phyloP scores from a whole-genome alignment of 768 basidiomycete genomes.

The Rhizopogon roseolus region DNA sequence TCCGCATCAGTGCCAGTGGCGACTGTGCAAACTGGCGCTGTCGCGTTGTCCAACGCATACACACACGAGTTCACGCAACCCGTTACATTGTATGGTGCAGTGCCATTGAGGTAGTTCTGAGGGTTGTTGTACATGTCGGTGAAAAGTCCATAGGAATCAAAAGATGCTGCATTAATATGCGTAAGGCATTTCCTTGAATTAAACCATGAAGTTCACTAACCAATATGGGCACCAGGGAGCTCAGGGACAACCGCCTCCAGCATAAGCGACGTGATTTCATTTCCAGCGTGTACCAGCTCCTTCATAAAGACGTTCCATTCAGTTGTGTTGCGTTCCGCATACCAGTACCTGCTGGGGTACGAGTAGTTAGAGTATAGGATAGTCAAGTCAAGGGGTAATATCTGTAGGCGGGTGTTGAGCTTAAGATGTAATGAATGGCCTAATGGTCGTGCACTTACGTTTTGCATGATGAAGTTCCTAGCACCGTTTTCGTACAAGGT shows the following conservation, averaged over 20 bases:
- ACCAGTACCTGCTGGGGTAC: conserved; percentile 50
- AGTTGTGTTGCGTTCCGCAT: conserved; percentile 44
- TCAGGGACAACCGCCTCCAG: conserved; percentile 43
- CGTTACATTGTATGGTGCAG: conserved; percentile 55
- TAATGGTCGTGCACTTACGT: conserved; percentile 34
- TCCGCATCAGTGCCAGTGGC: conserved; percentile 37
- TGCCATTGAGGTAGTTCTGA: conserved; percentile 54
- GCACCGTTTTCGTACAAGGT: conserved; percentile 53
- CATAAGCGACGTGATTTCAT: conserved; percentile 46
- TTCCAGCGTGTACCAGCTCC: conserved; percentile 47
- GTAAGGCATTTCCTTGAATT: not conserved
- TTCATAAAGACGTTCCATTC: conserved; percentile 54
- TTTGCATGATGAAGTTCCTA: conserved; percentile 66
- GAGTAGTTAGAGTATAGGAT: conserved; percentile 43
- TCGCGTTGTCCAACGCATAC: conserved; percentile 19
- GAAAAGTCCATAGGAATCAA: conserved; percentile 59
- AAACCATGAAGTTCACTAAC: conserved; percentile 27
- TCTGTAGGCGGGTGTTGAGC: conserved; percentile 29
- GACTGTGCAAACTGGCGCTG: conserved; percentile 30
- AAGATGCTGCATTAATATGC: conserved; percentile 37
- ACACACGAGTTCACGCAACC: conserved; percentile 47
- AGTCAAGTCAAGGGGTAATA: conserved; percentile 50
- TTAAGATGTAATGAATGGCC: not conserved
- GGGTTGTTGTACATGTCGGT: conserved; percentile 53
- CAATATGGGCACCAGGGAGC: conserved; percentile 52